A percentile compares a stretch with the other conserved stretches of the same genome.
Evolutionary conservation across 306 rosid species (phyloP).

Genomic region (Quercus parvula): DNA sequence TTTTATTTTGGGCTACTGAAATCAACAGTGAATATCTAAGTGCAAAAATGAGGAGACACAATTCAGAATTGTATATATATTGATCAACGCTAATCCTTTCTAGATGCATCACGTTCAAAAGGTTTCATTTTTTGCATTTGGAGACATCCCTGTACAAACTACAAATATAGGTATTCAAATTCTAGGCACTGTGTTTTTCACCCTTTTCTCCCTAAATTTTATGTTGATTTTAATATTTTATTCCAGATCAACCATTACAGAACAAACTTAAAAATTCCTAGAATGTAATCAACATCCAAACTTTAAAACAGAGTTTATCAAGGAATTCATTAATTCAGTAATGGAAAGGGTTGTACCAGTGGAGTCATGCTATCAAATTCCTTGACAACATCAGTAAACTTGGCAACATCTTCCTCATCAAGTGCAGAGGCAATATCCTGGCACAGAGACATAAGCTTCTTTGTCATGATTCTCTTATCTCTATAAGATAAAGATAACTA

Average conservation of each 20-base stretch:
- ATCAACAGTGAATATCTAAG: background rate
- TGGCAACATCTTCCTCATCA: constrained; percentile 82
- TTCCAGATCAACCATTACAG: background rate
- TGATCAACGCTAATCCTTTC: background rate
- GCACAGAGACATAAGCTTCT: background rate
- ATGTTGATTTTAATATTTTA: background rate
- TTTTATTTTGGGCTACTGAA: background rate
- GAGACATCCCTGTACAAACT: background rate
- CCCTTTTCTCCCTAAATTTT: background rate
- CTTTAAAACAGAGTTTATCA: background rate
- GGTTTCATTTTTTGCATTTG: background rate
- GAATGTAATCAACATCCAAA: background rate
- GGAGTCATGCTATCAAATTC: constrained; percentile 97
- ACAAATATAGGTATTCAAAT: background rate
- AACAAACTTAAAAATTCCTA: background rate
- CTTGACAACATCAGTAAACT: constrained; percentile 85
- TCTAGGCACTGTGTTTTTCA: background rate
- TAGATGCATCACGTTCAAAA: background rate
- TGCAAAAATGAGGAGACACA: background rate
- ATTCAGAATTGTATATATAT: too few relatives aligned
- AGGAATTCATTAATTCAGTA: background rate
- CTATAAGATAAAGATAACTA: background rate
- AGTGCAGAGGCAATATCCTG: constrained; percentile 82
- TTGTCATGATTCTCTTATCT: background rate
- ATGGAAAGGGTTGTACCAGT: constrained; percentile 46